A percentile compares a stretch with the other conserved stretches of the same genome.
These are phyloP conservation scores for Echeveria elegans DNA, from an alignment of 164 flowering plant genomes.

Conservation along the genomic window DNA sequence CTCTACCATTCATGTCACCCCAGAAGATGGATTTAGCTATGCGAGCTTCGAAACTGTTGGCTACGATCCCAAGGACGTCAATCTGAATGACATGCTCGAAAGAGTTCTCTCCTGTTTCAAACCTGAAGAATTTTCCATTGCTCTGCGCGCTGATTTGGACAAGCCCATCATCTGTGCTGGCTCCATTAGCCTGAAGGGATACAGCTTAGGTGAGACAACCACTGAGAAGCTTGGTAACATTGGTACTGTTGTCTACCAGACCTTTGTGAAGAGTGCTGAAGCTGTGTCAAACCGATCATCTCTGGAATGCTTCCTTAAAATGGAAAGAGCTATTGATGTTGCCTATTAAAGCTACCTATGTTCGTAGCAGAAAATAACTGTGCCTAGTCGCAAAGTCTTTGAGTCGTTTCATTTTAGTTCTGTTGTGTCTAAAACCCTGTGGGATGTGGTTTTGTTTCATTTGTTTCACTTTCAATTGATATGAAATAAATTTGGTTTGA, in stretches of 20 bases:
- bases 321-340: neutral
- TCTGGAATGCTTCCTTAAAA: neutral
- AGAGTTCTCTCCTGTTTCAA: conserved; percentile 66
- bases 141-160: conserved; percentile 31
- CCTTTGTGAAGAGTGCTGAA: neutral
- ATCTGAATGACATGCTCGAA: conserved; percentile 34
- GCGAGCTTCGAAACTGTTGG: conserved; percentile 80
- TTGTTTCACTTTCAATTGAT: too few species aligned
- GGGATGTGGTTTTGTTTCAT: too few species aligned
- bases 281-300: neutral
- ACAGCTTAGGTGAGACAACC: neutral
- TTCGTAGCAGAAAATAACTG: neutral
- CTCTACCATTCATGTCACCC: conserved; percentile 90
- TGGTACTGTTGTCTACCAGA: neutral
- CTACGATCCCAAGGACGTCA: conserved; percentile 33
- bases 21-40: conserved; percentile 88
- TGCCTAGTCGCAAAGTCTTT: neutral
- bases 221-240: neutral
- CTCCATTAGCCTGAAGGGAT: neutral
- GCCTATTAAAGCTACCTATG: neutral
- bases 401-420: neutral
- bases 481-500: too few species aligned
- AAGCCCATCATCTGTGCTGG: neutral
- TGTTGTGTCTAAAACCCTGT: neutral
- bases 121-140: conserved; percentile 61